Base-by-base conservation (phyloP, 352 stramenopile species). In the Lagenidium giganteum region DNA sequence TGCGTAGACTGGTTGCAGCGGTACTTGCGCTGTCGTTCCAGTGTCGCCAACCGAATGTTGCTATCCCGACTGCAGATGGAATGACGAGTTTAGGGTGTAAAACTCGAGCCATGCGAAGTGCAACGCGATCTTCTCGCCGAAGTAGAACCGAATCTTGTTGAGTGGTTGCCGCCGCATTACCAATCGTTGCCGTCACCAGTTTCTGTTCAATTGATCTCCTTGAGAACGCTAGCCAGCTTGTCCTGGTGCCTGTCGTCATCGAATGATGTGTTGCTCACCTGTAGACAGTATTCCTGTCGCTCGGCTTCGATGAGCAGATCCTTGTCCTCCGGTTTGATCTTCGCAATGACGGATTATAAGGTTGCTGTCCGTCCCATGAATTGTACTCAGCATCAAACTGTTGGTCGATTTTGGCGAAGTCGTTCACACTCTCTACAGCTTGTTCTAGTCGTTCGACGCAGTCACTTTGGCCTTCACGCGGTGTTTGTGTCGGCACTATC, bases 71-170 rank as follows among this genome's bases (percentile, higher is more conserved):
- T 8, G 87, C 62, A 13, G 69, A 54, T 7, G 83, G 79, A 20
- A 90, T 62, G 2, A 92, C n/a, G 8, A 95, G 65, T 72, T 87
- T 58, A 87, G 86, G 14, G 84, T 95, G 67, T 93, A 95, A 38
- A 91, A 93, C 16, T 81, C 82, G 23, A 96, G 65, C 68, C 80
- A 95, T 8, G 80, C 83, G 54, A 96, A 96, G 48, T 96, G 95
- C 21, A 95, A 73, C n/a, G 76, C 84, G 17, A 93, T 75, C 41
- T 85, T 83, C 45, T 95, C 82, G 44, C 85, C 85, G 65, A 93
- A 95, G 54, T 96, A 96, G 33, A 69, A 82, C 3, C 74, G 72
- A 32, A 96, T 85, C 25, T 83, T 74, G 58, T 87, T 72, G 12
- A 95, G 47, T 14, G 83, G 82, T 42, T 94, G 82, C 31, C 65